phyloP scores from a whole-genome alignment of 2,329 filamentous ascomycete species.

The Cordyceps fumosorosea region DNA sequence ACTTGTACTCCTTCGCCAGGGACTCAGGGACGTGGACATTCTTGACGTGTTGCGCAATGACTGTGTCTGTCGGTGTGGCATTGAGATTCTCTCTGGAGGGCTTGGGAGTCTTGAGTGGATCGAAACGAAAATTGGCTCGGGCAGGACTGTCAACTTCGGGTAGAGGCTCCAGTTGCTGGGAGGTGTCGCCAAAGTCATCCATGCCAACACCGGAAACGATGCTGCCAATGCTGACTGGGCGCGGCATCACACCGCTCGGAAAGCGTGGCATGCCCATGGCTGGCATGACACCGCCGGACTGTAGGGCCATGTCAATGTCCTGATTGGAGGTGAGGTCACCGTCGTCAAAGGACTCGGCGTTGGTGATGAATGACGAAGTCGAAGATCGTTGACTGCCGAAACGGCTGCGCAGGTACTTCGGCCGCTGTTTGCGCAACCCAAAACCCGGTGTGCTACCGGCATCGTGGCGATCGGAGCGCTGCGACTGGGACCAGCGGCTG shows the following conservation, averaged over 20 bases:
- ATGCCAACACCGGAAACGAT: conserved; percentile 64
- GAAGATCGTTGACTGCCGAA: conserved; percentile 54
- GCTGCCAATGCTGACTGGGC: conserved; percentile 82
- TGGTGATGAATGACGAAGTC: conserved; percentile 51
- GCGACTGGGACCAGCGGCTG: conserved; percentile 23
- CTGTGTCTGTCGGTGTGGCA: conserved; percentile 73
- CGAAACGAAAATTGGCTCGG: conserved; percentile 30
- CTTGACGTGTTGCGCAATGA: conserved; percentile 79
- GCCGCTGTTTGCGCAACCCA: conserved; percentile 41
- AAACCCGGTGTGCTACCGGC: conserved; percentile 41
- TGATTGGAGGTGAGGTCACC: conserved; percentile 65
- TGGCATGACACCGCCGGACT: conserved; percentile 71
- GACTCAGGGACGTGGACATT: conserved; percentile 89
- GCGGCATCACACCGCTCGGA: conserved; percentile 53
- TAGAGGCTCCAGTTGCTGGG: conserved; percentile 42
- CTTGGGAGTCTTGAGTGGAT: conserved; percentile 63
- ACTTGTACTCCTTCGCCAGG: conserved; percentile 77
- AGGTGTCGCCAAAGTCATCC: conserved; percentile 47
- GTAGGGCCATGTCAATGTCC: conserved; percentile 71
- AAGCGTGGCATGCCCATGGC: conserved; percentile 43
- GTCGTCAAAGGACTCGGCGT: conserved; percentile 48
- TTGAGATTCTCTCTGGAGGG: conserved; percentile 45
- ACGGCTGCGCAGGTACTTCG: conserved; percentile 52
- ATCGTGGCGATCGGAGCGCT: conserved; percentile 30
- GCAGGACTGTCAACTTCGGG: conserved; percentile 41